Conservation (phyloP, 768 basidiomycete genomes). For the Rhodocollybia butyracea region DNA sequence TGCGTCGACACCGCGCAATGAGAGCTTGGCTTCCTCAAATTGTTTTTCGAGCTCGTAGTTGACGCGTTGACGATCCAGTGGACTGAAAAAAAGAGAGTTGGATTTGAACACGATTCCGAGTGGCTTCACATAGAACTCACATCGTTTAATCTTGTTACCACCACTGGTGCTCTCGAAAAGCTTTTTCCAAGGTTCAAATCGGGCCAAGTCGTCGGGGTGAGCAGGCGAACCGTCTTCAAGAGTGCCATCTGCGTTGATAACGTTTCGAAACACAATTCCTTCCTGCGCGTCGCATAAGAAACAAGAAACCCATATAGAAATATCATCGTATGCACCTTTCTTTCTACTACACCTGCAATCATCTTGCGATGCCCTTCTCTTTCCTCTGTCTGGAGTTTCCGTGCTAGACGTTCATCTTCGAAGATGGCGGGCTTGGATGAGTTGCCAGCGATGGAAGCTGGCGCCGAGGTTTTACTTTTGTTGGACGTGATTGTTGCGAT, state of each 20-base stretch:
- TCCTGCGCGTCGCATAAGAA: slow-evolving; percentile 4
- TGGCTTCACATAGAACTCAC: background rate
- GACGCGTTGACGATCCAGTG: slow-evolving; percentile 17
- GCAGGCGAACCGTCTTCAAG: slow-evolving; percentile 10
- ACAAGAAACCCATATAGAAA: too few relatives aligned
- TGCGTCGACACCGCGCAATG: background rate
- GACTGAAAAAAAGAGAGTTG: background rate
- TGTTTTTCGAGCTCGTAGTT: slow-evolving; percentile 15
- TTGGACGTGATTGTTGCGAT: too few relatives aligned
- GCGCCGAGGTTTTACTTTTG: too few relatives aligned
- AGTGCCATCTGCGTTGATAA: slow-evolving; percentile 6
- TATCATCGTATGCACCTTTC: too few relatives aligned
- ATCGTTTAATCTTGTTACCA: slow-evolving; percentile 6
- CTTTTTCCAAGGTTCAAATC: slow-evolving; percentile 8
- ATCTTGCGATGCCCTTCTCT: too few relatives aligned
- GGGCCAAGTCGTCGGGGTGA: slow-evolving; percentile 4
- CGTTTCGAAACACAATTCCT: slow-evolving; percentile 7
- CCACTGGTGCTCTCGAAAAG: background rate
- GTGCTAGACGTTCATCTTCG: too few relatives aligned
- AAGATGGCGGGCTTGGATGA: too few relatives aligned
- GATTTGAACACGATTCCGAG: background rate
- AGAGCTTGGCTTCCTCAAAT: slow-evolving; percentile 9
- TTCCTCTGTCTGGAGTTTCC: too few relatives aligned
- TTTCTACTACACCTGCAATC: too few relatives aligned
- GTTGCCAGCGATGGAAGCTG: too few relatives aligned